These are phyloP conservation scores for Ceratocystis cacaofunesta DNA, from an alignment of 2,329 filamentous ascomycete species.

Conservation along the genomic window DNA sequence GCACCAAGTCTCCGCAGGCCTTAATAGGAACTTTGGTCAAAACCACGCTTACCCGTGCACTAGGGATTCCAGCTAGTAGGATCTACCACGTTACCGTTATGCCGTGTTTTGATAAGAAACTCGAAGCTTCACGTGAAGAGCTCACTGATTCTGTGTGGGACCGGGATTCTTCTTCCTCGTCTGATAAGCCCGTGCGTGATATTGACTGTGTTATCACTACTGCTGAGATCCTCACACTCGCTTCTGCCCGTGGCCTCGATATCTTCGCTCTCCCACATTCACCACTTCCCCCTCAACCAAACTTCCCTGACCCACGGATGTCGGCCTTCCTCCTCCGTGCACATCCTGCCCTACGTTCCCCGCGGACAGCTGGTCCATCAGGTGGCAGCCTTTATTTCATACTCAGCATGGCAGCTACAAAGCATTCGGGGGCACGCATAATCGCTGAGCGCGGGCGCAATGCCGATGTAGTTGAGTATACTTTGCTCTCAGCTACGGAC, in stretches of 20 bases:
- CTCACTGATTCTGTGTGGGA: slow-evolving; percentile 67
- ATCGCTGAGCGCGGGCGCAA: slow-evolving; percentile 66
- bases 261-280: slow-evolving; percentile 45
- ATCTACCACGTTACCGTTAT: slow-evolving; percentile 95
- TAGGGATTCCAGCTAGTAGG: slow-evolving; percentile 57
- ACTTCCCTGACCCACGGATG: slow-evolving; percentile 60
- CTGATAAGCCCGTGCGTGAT: slow-evolving; percentile 52
- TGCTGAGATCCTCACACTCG: slow-evolving; percentile 82
- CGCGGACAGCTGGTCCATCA: slow-evolving; percentile 65
- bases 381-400: slow-evolving; percentile 83
- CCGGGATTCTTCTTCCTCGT: slow-evolving; percentile 21
- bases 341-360: slow-evolving; percentile 24
- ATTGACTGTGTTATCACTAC: slow-evolving; percentile 98
- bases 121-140: slow-evolving; percentile 87
- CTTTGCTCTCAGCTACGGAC: slow-evolving; percentile 38
- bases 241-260: slow-evolving; percentile 61
- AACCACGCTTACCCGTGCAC: slow-evolving; percentile 58
- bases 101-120: slow-evolving; percentile 98
- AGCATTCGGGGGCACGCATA: slow-evolving; percentile 57
- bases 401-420: slow-evolving; percentile 56
- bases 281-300: slow-evolving; percentile 31
- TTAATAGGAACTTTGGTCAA: slow-evolving; percentile 82
- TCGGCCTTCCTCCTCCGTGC: slow-evolving; percentile 59
- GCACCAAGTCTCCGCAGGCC: slow-evolving; percentile 86
- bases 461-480: slow-evolving; percentile 78